Evolutionary conservation across 2,329 filamentous ascomycete genomes (phyloP).

Genomic region (Cytospora piceae): DNA sequence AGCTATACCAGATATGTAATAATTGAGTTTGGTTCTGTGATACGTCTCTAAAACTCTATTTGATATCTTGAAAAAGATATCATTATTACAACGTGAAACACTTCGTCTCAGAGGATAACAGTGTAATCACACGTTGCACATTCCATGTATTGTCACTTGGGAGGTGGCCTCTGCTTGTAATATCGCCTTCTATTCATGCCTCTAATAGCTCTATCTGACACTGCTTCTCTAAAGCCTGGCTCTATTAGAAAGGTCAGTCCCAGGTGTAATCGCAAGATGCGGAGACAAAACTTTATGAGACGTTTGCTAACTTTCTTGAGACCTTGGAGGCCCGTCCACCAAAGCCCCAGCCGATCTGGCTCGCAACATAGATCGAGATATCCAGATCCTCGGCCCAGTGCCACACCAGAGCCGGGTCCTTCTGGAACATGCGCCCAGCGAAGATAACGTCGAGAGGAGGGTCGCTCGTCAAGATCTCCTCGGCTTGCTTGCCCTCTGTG

Average conservation of each 20-base stretch:
- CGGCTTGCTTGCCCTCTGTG: slow-evolving; percentile 47
- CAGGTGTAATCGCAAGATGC: not conserved
- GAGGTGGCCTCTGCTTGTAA: no score
- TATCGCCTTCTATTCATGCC: no score
- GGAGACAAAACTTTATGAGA: not conserved
- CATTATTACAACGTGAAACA: no score
- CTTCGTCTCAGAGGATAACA: no score
- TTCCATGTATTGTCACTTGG: no score
- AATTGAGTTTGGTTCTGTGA: no score
- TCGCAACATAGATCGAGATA: slow-evolving; percentile 50
- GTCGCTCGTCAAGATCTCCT: slow-evolving; percentile 50
- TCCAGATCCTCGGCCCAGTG: slow-evolving; percentile 58
- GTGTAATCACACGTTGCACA: no score
- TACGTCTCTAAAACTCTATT: no score
- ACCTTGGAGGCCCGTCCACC: slow-evolving; percentile 39
- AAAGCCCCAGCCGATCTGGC: slow-evolving; percentile 62
- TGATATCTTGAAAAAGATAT: no score
- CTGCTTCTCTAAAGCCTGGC: no score
- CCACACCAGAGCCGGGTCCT: slow-evolving; percentile 61
- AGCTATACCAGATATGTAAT: no score
- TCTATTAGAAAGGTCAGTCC: not conserved
- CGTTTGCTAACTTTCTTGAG: slow-evolving; percentile 20
- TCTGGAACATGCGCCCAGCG: slow-evolving; percentile 59
- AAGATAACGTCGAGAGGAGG: slow-evolving; percentile 53
- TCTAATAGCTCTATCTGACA: no score